Evolutionary conservation across 2,329 filamentous ascomycete species (phyloP).

Genomic region (Cytospora chrysosperma): DNA sequence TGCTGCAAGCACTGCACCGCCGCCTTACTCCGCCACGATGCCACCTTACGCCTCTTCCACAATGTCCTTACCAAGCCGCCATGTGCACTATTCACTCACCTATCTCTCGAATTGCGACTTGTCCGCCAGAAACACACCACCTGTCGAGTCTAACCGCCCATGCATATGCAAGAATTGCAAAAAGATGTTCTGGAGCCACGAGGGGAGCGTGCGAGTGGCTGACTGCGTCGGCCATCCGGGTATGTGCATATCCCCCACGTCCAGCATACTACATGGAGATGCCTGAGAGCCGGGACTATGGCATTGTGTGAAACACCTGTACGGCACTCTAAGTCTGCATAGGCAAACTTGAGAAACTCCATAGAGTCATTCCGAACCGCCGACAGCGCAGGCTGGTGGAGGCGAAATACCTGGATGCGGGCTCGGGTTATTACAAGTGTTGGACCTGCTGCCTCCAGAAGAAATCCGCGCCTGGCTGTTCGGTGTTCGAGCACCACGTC

Average conservation of each 20-base stretch:
- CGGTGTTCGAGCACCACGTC: not conserved
- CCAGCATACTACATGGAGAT: not conserved
- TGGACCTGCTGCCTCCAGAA: slow-evolving; percentile 3
- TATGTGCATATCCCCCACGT: not conserved
- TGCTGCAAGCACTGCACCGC: not conserved
- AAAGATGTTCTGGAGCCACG: not conserved
- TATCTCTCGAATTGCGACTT: not conserved
- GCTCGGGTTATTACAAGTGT: not conserved
- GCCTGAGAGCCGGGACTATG: not conserved
- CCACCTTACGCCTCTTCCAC: too few relatives aligned
- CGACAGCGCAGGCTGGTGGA: not conserved
- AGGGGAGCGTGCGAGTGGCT: not conserved
- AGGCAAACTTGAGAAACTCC: not conserved
- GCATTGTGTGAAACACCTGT: too few relatives aligned
- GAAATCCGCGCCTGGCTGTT: not conserved
- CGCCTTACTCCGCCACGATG: not conserved
- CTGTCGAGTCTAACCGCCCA: not conserved
- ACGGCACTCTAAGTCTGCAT: not conserved
- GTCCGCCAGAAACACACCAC: not conserved
- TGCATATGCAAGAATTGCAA: slow-evolving; percentile 3
- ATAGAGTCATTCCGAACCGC: not conserved
- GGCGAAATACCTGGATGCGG: not conserved
- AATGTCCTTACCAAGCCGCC: not conserved
- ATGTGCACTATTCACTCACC: not conserved
- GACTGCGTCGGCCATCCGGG: not conserved